Evolutionary conservation across 768 basidiomycete genomes (phyloP), one percentile per base, ranked within the genome.

Genomic region (Saitozyma sp.): DNA sequence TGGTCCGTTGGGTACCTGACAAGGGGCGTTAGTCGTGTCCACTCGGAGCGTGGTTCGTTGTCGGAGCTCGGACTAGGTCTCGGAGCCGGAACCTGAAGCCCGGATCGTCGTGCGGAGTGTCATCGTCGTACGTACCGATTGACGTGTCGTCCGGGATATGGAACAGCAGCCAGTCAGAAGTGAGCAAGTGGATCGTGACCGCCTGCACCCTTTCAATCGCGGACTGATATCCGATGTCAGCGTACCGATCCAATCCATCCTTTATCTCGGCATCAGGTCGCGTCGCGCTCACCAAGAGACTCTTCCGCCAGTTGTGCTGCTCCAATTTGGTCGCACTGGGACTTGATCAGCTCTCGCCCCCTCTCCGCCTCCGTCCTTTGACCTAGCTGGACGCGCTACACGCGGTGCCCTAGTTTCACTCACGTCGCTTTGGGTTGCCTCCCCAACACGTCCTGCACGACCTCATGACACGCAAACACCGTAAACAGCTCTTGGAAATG

Each of bases 101-200:
- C 29, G 5, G 29, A 29, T 2, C 29, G 29, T 5, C 29, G 29
- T 29, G 29, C 29, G 29, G 29, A 29, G 29, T 29, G 2, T 29
- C 2, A 5, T 29, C 29, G 29, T 46, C 13, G 45, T 2, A 46
- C 45, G 11, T 11, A 46, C 45, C 45, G 6, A 13, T 46, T 17
- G 45, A 1, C 71, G 74, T 2, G 68, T 39, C 49, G 16, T 52
- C 9, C 61, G 49, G 9, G 63, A 55, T 10, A 67, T 56, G 62
- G 61, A 72, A 67, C n/a, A 61, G 55, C 3, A 72, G 59, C 70
- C 70, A 72, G 29, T 67, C 63, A 9, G 49, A 37, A 0, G 86
- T 91, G 13, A 92, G 81, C 59, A 92, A 74, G 65, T 88, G 88
- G 56, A 86, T 76, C 9, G 89, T 86, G 59, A 85, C 84, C 50